Conservation (phyloP, 768 basidiomycete genomes). For the Termitomyces titanicus region DNA sequence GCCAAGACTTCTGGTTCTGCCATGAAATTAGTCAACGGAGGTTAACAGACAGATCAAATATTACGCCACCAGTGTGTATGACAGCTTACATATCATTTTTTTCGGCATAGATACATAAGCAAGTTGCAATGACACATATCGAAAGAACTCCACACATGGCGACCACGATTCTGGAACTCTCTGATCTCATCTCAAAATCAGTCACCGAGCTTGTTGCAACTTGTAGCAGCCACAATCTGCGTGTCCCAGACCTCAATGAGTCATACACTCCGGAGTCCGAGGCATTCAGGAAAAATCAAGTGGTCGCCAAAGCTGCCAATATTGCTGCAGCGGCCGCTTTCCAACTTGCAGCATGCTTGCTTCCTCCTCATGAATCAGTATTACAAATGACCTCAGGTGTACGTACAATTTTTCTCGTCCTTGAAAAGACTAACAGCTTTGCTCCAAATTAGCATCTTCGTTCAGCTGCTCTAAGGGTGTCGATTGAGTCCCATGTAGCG, state of each 20-base stretch:
- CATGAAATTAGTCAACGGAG: no score
- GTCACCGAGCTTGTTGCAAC: slow-evolving; percentile 21
- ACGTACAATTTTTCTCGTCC: neutral
- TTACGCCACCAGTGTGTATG: no score
- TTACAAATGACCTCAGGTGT: slow-evolving; percentile 20
- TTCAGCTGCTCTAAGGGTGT: slow-evolving; percentile 21
- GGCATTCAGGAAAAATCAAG: slow-evolving; percentile 23
- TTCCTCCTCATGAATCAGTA: slow-evolving; percentile 23
- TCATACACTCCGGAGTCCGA: slow-evolving; percentile 22
- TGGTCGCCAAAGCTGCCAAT: slow-evolving; percentile 24
- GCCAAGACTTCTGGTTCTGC: no score
- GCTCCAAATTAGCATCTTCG: slow-evolving; percentile 16
- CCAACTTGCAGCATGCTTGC: slow-evolving; percentile 27
- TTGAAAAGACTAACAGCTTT: neutral
- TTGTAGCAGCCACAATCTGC: slow-evolving; percentile 12
- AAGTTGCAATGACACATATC: neutral
- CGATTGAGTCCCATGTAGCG: slow-evolving; percentile 20
- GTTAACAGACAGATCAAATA: no score
- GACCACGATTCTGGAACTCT: slow-evolving; percentile 9
- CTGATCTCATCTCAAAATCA: slow-evolving; percentile 15
- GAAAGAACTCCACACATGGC: slow-evolving; percentile 1
- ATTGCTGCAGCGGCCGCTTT: slow-evolving; percentile 28
- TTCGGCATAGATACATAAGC: no score
- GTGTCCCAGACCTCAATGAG: slow-evolving; percentile 23
- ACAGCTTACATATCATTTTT: no score